A percentile compares a stretch with the other conserved stretches of the same genome.
These are phyloP conservation scores for Fomitopsis betulina DNA, from an alignment of 1,284 basidiomycete species.

Conservation along the genomic window DNA sequence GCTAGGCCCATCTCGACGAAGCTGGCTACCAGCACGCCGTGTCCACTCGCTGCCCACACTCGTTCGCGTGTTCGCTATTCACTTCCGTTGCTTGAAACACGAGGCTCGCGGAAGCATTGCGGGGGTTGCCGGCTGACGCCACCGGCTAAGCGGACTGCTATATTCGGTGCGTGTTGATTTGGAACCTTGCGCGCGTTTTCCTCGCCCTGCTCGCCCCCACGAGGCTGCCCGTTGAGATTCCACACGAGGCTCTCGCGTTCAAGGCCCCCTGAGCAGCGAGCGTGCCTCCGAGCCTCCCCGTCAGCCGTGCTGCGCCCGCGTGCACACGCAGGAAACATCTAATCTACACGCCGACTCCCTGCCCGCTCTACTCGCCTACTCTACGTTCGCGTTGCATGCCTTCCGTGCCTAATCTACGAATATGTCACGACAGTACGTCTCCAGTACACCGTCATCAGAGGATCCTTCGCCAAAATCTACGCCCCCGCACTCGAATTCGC, in stretches of 20 bases:
- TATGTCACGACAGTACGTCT: conserved; percentile 31
- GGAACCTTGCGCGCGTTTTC: conserved; percentile 18
- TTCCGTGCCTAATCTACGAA: conserved; percentile 22
- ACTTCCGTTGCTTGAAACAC: conserved; percentile 4
- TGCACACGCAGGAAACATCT: conserved; percentile 22
- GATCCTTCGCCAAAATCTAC: conserved; percentile 25
- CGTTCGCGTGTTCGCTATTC: conserved; percentile 5
- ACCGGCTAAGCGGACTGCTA: conserved; percentile 14
- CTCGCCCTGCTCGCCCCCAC: conserved; percentile 24
- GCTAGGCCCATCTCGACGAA: conserved; percentile 8
- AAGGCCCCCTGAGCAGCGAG: conserved; percentile 22
- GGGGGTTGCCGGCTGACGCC: conserved; percentile 8
- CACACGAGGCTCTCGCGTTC: conserved; percentile 33
- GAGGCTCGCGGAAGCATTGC: conserved; percentile 16
- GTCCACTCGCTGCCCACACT: conserved; percentile 6
- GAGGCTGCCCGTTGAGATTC: conserved; percentile 30
- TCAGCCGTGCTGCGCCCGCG: conserved; percentile 24
- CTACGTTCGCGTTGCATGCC: conserved; percentile 24
- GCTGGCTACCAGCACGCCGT: not conserved
- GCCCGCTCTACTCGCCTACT: conserved; percentile 13
- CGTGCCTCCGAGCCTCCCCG: conserved; percentile 24
- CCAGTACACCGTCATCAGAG: conserved; percentile 16
- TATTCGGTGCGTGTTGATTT: conserved; percentile 24
- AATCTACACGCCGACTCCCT: conserved; percentile 18
- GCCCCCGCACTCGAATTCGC: conserved; percentile 20